A percentile compares a stretch with the other conserved stretches of the same genome.
These are phyloP conservation scores for Arabidopsis thaliana DNA, from an alignment of 345 rosid species.

Conservation along the genomic window TAIR10.1 NC_003074.8:4017001-4017500, in stretches of 20 bases:
- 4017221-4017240: constrained; percentile 80
- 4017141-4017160: constrained; percentile 11
- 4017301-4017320: neutral
- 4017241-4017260: constrained; percentile 86
- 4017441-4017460: constrained; percentile 57
- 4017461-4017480: constrained; percentile 77
- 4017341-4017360: constrained; percentile 1
- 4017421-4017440: constrained; percentile 63
- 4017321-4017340: neutral
- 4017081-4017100: constrained; percentile 90
- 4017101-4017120: constrained; percentile 74
- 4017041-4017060: constrained; percentile 94
- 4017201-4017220: constrained; percentile 91
- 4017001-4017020: constrained; percentile 98
- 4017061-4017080: constrained; percentile 79
- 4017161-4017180: neutral
- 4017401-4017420: constrained; percentile 70
- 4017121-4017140: constrained; percentile 1
- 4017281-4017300: constrained; percentile 87
- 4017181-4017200: constrained; percentile 7
- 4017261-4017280: constrained; percentile 91
- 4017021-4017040: constrained; percentile 89
- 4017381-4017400: constrained; percentile 18
- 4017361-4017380: constrained; percentile 6
- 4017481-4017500: constrained; percentile 59